Evolutionary conservation across 177 flowering plant genomes (phyloP).

Genomic region (Tripterygium wilfordii): DNA sequence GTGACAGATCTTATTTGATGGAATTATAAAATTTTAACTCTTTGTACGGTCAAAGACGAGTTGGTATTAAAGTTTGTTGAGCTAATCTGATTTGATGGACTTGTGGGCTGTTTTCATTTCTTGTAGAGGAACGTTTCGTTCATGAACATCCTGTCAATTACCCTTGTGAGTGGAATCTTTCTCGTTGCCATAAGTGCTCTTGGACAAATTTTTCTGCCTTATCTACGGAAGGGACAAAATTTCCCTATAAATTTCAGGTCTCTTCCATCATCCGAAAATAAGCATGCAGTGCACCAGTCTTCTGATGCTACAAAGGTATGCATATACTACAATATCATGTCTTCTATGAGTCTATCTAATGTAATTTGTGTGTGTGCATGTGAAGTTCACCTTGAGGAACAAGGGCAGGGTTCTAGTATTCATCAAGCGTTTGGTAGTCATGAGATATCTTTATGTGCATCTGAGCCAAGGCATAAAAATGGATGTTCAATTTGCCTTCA

Average conservation of each 20-base stretch:
- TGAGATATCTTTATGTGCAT: too few relatives aligned
- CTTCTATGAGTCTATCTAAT: too few relatives aligned
- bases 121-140: constrained; percentile 51
- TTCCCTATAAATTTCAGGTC: constrained; percentile 12
- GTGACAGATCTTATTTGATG: not conserved
- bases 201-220: constrained; percentile 37
- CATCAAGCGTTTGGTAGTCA: too few relatives aligned
- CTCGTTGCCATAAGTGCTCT: constrained; percentile 40
- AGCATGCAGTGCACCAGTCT: constrained; percentile 19
- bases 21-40: not conserved
- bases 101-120: not conserved
- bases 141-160: constrained; percentile 34
- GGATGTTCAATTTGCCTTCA: too few relatives aligned
- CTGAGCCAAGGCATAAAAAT: too few relatives aligned
- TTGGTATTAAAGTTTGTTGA: too few relatives aligned
- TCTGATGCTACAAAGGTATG: constrained; percentile 47
- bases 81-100: too few relatives aligned
- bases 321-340: not conserved
- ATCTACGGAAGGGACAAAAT: constrained; percentile 19
- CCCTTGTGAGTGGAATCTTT: constrained; percentile 55
- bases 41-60: not conserved
- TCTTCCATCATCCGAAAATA: constrained; percentile 26
- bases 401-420: too few relatives aligned
- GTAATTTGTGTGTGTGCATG: too few relatives aligned
- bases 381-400: too few relatives aligned